Conservation (phyloP, 176 grass and related monocot genomes). For the Carex cristatella region DNA sequence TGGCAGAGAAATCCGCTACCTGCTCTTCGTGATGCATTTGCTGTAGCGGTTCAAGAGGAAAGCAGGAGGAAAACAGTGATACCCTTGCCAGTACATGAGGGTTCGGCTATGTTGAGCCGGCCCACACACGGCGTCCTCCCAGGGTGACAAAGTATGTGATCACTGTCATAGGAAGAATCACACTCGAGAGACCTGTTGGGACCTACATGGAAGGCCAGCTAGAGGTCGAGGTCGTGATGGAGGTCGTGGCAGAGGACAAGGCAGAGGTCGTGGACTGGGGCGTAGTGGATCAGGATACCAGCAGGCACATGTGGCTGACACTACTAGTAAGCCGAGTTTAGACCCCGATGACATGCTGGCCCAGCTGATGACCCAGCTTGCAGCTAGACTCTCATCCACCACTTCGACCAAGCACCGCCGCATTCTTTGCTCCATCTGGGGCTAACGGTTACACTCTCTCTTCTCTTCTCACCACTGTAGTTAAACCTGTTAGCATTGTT, state of each 20-base stretch:
- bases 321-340: neutral
- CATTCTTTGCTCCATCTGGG: neutral
- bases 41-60: neutral
- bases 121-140: neutral
- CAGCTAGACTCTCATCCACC: neutral
- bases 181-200: neutral
- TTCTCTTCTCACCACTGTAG: neutral
- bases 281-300: neutral
- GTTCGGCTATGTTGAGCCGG: neutral
- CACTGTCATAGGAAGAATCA: neutral
- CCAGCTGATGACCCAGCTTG: neutral
- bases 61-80: neutral
- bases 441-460: neutral
- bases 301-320: neutral
- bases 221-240: neutral
- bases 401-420: neutral
- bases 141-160: neutral
- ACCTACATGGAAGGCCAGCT: neutral
- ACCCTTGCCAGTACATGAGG: neutral
- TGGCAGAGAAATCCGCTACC: neutral
- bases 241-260: neutral
- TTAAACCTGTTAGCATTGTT: neutral
- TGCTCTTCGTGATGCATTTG: neutral
- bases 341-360: neutral
- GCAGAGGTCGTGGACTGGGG: neutral